Percentiles rank a stretch among this genome's conserved stretches.
phyloP scores from a whole-genome alignment of 2,329 filamentous ascomycete species.

The Aspergillus fructus region DNA sequence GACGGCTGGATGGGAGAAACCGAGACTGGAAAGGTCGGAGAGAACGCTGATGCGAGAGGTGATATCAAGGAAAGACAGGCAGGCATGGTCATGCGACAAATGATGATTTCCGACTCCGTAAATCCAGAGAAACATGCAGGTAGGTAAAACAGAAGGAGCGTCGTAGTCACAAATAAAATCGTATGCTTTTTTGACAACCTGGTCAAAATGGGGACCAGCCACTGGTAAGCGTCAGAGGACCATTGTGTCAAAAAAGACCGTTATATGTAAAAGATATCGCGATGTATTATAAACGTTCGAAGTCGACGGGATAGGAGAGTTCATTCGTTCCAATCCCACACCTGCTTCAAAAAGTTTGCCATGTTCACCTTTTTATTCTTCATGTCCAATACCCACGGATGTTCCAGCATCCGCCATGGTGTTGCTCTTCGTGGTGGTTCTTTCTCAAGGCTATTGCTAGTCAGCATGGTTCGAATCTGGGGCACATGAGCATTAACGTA shows the following conservation, averaged over 20 bases:
- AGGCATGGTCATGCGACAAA: constrained; percentile 19
- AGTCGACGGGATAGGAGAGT: constrained; percentile 8
- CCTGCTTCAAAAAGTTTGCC: constrained; percentile 86
- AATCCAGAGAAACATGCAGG: constrained; percentile 18
- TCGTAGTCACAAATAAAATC: constrained; percentile 24
- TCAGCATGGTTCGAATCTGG: constrained; percentile 9
- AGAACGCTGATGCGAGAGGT: constrained; percentile 13
- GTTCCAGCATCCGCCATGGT: constrained; percentile 98
- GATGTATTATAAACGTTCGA: constrained; percentile 6
- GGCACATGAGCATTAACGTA: constrained; percentile 43
- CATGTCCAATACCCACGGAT: constrained; percentile 99
- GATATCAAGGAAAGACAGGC: constrained; percentile 9
- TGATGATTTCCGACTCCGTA: constrained; percentile 22
- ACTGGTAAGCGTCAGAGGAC: constrained; percentile 25
- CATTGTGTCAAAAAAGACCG: constrained; percentile 22
- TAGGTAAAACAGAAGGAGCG: constrained; percentile 23
- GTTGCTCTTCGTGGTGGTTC: constrained; percentile 82
- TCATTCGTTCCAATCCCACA: constrained; percentile 92
- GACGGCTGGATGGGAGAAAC: constrained; percentile 11
- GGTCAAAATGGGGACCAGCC: constrained; percentile 29
- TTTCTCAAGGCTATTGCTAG: constrained; percentile 75
- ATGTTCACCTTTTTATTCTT: constrained; percentile 95
- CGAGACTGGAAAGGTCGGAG: constrained; percentile 13
- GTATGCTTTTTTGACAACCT: constrained; percentile 28
- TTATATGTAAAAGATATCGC: constrained; percentile 13